Percentiles rank a stretch among this genome's conserved stretches.
phyloP scores from a whole-genome alignment of 2,329 filamentous ascomycete species.

The Ceratocystis smalleyi region DNA sequence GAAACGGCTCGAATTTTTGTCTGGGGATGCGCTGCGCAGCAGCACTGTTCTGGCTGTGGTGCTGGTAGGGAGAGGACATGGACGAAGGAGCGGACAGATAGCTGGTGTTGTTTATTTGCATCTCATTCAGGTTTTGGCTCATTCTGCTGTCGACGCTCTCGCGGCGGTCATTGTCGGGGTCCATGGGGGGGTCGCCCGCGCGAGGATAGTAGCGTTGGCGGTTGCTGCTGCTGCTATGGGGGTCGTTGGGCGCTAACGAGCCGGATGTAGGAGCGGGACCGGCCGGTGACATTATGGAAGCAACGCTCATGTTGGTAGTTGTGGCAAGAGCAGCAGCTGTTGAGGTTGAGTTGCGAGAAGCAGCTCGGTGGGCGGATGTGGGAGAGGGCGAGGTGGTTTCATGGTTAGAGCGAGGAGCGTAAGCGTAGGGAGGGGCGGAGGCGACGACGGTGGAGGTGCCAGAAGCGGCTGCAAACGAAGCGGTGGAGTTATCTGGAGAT shows the following conservation, averaged over 20 bases:
- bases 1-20: conserved; percentile 34
- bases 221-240: conserved; percentile 16
- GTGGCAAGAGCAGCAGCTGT: neutral
- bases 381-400: conserved; percentile 30
- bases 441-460: neutral
- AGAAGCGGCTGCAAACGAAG: conserved; percentile 21
- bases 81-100: conserved; percentile 21
- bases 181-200: conserved; percentile 18
- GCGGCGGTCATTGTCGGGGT: conserved; percentile 32
- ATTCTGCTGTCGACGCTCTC: conserved; percentile 71
- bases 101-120: conserved; percentile 42
- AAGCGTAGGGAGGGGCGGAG: conserved; percentile 5
- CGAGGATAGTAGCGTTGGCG: conserved; percentile 30
- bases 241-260: conserved; percentile 47
- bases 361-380: conserved; percentile 33
- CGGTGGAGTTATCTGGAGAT: conserved; percentile 29
- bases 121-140: conserved; percentile 53
- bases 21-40: conserved; percentile 54
- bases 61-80: conserved; percentile 51
- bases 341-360: conserved; percentile 18
- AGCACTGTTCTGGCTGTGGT: conserved; percentile 59
- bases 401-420: conserved; percentile 1
- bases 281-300: conserved; percentile 28
- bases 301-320: conserved; percentile 5
- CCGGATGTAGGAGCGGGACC: conserved; percentile 42